phyloP scores from a whole-genome alignment of 768 basidiomycete species.

The Pisolithus tinctorius region DNA sequence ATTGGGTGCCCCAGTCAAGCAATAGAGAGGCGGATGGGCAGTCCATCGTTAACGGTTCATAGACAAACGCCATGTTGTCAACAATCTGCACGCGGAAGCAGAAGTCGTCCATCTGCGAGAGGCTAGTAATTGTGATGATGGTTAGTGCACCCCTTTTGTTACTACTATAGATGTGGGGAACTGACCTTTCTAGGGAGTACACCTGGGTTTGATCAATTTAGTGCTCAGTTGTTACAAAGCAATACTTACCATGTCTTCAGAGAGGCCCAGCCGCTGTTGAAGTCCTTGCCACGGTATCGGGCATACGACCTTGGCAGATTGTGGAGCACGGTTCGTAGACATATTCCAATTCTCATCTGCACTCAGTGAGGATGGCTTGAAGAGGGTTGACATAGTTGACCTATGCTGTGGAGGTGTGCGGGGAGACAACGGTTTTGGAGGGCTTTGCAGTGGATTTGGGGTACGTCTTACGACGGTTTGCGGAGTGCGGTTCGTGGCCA shows the following conservation, averaged over 20 bases:
- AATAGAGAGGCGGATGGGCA: constrained; percentile 35
- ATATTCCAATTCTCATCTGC: constrained; percentile 32
- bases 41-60: constrained; percentile 53
- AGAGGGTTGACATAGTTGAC: neutral
- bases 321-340: constrained; percentile 35
- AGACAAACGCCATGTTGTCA: constrained; percentile 39
- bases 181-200: constrained; percentile 24
- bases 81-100: constrained; percentile 38
- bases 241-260: constrained; percentile 36
- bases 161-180: neutral
- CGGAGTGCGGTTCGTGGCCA: constrained; percentile 31
- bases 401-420: neutral
- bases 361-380: constrained; percentile 5
- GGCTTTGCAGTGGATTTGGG: neutral
- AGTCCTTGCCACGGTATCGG: constrained; percentile 26
- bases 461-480: neutral
- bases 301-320: constrained; percentile 23
- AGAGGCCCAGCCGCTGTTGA: constrained; percentile 24
- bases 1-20: constrained; percentile 45
- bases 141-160: neutral
- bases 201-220: constrained; percentile 11
- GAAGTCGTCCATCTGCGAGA: constrained; percentile 31
- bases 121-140: constrained; percentile 18
- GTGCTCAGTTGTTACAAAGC: neutral
- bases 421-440: neutral